Base-by-base conservation (phyloP, 805 yeast genomes). In the Spathaspora sp. region DNA sequence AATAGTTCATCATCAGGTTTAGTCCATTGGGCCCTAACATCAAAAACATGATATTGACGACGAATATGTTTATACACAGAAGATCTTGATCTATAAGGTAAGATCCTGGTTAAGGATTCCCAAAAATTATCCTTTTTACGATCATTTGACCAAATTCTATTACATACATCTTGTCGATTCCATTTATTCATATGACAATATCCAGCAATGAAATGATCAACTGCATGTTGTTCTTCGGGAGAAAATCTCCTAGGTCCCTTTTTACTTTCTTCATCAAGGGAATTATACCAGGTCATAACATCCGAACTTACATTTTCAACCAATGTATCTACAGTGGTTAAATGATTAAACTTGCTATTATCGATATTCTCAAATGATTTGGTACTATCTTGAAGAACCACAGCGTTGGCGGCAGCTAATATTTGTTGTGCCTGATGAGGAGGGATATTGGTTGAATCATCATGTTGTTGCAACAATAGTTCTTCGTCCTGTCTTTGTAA, bases 1-100 rank as follows among this genome's bases (percentile, higher is more conserved):
- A 93, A 73, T 46, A 78, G 76, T 39, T 71, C 78, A 66, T 93
- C 97, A 55, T 92, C 97, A 54, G 82, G 89, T 8, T 81, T 74
- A 0, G 87, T 85, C 98, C 98, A 93, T 62, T 85, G 89, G 29
- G 96, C 98, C 54, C 98, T 77, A 26, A 85, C 89, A 35, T 85
- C 85, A 62, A 91, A 93, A 26, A 89, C 81, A 67, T 93, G 97
- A 63, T 90, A 93, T 49, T 88, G 82, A 62, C 98, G 77, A 61
- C 97, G 77, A 3, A 93, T 96, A 65, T 93, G 98, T 65, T 93
- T 93, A 70, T 93, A 93, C 7, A 93, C 82, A 1, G 96, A 86
- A 0, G 97, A 96, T 47, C 97, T 76, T 0, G 96, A 85, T 63
- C 98, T 78, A 57, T 86, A 81, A 1, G 97, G 97, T 42, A 92